Conservation (phyloP, 2,329 filamentous ascomycete species). For the Tympanopsis confertula region DNA sequence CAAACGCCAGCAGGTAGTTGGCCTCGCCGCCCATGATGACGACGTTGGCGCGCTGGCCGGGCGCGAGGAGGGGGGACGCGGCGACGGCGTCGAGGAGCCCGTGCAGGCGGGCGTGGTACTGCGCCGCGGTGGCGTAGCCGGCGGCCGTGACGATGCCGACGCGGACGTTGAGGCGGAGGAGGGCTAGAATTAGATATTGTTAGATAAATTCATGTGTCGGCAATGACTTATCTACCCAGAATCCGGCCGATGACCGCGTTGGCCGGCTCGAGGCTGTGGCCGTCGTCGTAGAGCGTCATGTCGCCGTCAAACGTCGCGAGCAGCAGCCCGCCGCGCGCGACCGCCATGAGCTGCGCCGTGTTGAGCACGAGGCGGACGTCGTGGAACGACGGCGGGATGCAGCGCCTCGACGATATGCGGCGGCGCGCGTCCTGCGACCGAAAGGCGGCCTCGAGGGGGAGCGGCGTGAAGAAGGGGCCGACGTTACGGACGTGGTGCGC, state of each 20-base stretch:
- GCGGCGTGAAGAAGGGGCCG: conserved; percentile 83
- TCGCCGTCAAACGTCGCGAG: conserved; percentile 96
- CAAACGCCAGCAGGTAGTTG: conserved; percentile 85
- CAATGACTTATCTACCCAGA: conserved; percentile 23
- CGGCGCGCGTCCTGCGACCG: conserved; percentile 76
- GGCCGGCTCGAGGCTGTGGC: conserved; percentile 61
- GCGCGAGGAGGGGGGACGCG: conserved; percentile 42
- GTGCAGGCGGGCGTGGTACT: conserved; percentile 77
- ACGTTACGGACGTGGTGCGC: conserved; percentile 83
- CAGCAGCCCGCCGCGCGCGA: conserved; percentile 61
- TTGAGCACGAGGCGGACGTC: conserved; percentile 88
- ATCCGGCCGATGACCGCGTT: conserved; percentile 67
- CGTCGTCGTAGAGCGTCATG: conserved; percentile 89
- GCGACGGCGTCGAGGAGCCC: conserved; percentile 75
- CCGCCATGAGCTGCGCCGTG: conserved; percentile 84
- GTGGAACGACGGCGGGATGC: conserved; percentile 94
- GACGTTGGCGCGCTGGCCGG: conserved; percentile 62
- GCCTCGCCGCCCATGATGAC: conserved; percentile 92
- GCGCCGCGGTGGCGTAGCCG: conserved; percentile 77
- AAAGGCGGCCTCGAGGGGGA: conserved; percentile 82
- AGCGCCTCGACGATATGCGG: conserved; percentile 79
- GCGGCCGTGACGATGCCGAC: conserved; percentile 95
- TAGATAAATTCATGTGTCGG: background rate
- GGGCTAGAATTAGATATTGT: conserved; percentile 39
- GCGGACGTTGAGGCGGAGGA: conserved; percentile 67